These are phyloP conservation scores for Chlorella sp. DNA, from an alignment of 139 green algal species.

Conservation along the genomic window DNA sequence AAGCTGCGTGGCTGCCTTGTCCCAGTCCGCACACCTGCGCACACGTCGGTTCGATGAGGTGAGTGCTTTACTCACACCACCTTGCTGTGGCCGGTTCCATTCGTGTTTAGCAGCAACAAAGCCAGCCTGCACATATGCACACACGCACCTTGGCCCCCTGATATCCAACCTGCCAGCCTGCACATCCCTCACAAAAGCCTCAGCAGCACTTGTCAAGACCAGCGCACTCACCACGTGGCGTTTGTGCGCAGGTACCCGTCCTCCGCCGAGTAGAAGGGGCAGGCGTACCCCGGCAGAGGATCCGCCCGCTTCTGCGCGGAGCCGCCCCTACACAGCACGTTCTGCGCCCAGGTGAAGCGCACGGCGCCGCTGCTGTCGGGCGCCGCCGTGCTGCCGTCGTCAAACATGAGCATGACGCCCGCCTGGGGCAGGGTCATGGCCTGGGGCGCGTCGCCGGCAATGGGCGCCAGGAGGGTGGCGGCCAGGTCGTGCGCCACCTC, in stretches of 20 bases:
- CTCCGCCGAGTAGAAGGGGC: background rate
- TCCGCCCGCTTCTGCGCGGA: background rate
- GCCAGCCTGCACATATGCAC: too few relatives aligned
- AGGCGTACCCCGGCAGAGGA: background rate
- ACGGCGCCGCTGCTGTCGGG: background rate
- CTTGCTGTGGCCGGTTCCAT: too few relatives aligned
- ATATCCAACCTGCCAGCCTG: too few relatives aligned
- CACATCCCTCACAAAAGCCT: too few relatives aligned
- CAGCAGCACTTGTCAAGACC: too few relatives aligned
- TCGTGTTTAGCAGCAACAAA: too few relatives aligned
- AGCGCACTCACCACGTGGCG: background rate
- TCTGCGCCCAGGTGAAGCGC: background rate
- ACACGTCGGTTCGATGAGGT: background rate
- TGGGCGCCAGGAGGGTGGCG: background rate
- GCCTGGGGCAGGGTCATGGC: background rate
- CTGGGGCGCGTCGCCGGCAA: too few relatives aligned
- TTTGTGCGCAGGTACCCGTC: slow-evolving; percentile 1
- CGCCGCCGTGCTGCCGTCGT: background rate
- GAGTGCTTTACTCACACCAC: too few relatives aligned
- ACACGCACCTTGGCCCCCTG: too few relatives aligned
- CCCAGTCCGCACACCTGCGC: slow-evolving; percentile 1
- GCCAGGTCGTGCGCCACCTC: background rate
- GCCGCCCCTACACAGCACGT: background rate
- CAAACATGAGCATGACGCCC: background rate
- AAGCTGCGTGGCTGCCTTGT: background rate